Base-by-base conservation (phyloP, 2,329 filamentous ascomycete genomes). In the Diaporthe amygdali region DNA sequence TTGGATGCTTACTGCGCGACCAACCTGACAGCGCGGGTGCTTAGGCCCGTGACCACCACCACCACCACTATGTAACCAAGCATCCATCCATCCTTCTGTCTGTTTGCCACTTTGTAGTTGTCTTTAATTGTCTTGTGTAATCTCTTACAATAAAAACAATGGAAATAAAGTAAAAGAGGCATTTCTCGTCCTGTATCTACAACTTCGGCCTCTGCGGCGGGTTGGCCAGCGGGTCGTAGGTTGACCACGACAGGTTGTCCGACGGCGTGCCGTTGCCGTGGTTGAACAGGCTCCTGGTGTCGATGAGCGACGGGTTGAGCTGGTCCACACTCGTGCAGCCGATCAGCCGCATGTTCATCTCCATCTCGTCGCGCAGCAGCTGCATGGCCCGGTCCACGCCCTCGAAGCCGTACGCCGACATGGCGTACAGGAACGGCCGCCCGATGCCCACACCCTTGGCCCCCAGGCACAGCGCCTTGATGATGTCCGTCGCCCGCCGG, bases 271-370 rank as follows among this genome's bases (percentile, higher is more conserved):
- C 79, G 46, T 84, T 84, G 46, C 84, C 81, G 74, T 91, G 89
- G 72, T 81, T 82, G 72, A 84, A 83, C 75, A 98, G 79, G 3
- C 92, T 94, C 72, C 93, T 86, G 0, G 90, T 89, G 79, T 99
- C 96, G 25, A 99, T 81, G 81, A 99, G 84, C 32, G 90, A 91
- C 0, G 95, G 92, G 73, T 93, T 94, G 73, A 99, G 84, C 76
- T 99, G 91, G 44, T 91, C 90, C 39, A 99, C 82, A 72, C 83
- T 91, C 25, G 87, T 89, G 71, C 91, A 93, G 12, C 96, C 96
- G 76, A 99, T 94, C 74, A 99, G 85, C 8, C 96, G 90, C 96
- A 99, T 98, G 79, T 96, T 96, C 96, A 98, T 98, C 85, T 97
- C 95, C 90, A 99, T 94, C 87, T 99, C 96, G 78, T 98, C 96